Evolutionary conservation across 2,329 filamentous ascomycete genomes (phyloP), one percentile per base, ranked within the genome.

Genomic region (Aspergillus aculeatinus): DNA sequence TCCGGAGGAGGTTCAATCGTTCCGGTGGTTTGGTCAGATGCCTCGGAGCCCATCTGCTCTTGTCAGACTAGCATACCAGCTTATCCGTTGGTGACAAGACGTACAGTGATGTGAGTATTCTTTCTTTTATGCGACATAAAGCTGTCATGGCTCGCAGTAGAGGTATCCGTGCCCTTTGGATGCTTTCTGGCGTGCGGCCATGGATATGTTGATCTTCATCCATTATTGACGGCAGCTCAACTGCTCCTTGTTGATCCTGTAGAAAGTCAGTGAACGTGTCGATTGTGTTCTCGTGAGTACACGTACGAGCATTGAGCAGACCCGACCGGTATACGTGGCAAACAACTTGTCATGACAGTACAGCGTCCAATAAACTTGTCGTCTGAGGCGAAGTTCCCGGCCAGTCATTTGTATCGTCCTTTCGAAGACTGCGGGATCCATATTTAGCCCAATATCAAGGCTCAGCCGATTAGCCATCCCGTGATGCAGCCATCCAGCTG

Each of bases 401-500:
- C 52, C n/a, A 1, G 69, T 61, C 31, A 76, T 65, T 5, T 63
- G 53, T n/a, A 64, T 64, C 10, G 72, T 65, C 10, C 69, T 68
- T 10, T 65, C 60, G 3, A 75, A 60, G 16, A 67, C 67, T 0
- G 67, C 64, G 1, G 72, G 66, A 31, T 77, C 74, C 19, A 76
- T 63, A 29, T 77, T 76, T 0, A 77, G 61, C 0, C 75, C 75
- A 72, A 77, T 74, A 21, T 77, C 75, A 0, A 76, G 65, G 11
- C 70, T 70, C 10, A 77, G 59, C 6, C 73, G 67, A 48, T 64
- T 71, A 0, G 75, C 75, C 70, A 77, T 76, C 1, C 74, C 74
- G 23, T 75, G 71, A 50, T 76, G 70, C 5, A 76, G 67, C 73
- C 73, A 76, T 2, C 73, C 72, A 1, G 73, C 69, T 5, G 74